A percentile compares a stretch with the other conserved stretches of the same genome.
Conservation (phyloP, 202 grass and related monocot species). For the Zoysia matrella region DNA sequence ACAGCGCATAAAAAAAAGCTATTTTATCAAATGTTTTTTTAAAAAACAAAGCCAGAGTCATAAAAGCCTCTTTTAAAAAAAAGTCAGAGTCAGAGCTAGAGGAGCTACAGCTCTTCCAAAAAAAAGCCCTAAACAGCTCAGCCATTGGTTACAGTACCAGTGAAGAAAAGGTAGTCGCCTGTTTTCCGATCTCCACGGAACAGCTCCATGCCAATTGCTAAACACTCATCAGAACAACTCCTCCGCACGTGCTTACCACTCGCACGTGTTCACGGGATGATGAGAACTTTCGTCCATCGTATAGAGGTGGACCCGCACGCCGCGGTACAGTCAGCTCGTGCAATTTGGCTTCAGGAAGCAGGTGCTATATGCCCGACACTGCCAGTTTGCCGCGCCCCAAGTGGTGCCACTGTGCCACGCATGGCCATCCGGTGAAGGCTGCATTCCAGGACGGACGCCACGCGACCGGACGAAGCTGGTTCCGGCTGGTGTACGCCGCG, state of each 20-base stretch:
- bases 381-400: not conserved
- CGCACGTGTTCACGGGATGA: not conserved
- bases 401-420: not conserved
- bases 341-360: not conserved
- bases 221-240: not conserved
- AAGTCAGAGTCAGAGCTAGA: no score
- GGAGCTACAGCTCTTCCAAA: no score
- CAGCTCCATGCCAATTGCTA: not conserved
- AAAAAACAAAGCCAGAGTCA: no score
- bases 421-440: conserved; percentile 26
- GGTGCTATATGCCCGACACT: not conserved
- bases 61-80: no score
- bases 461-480: not conserved
- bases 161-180: not conserved
- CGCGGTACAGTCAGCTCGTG: not conserved
- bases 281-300: no score
- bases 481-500: not conserved
- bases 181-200: not conserved
- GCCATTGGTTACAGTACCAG: not conserved
- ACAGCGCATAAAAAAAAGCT: no score
- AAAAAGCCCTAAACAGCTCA: not conserved
- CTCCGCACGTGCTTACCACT: not conserved
- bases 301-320: not conserved
- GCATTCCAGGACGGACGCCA: conserved; percentile 27
- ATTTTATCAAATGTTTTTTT: no score